Evolutionary conservation across 2,329 filamentous ascomycete species (phyloP).

Genomic region (Chaetomium sp.): DNA sequence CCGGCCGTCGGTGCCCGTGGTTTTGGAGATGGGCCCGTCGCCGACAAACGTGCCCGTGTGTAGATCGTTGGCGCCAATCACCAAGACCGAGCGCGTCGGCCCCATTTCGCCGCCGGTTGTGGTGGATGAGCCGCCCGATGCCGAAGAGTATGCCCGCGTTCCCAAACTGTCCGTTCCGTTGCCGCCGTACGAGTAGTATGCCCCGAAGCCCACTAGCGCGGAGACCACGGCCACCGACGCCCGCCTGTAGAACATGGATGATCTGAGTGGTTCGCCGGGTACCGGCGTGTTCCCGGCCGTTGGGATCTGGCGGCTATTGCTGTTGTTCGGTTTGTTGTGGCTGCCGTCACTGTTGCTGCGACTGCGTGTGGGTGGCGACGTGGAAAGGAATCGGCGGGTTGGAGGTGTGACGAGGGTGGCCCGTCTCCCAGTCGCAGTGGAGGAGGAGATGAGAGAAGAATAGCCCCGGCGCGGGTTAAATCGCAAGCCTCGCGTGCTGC

Average conservation of each 20-base stretch:
- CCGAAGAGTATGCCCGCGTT: slow-evolving; percentile 35
- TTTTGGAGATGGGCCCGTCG: slow-evolving; percentile 81
- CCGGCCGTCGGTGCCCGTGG: slow-evolving; percentile 74
- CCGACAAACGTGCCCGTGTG: slow-evolving; percentile 82
- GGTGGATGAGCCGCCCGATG: slow-evolving; percentile 27
- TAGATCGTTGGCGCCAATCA: slow-evolving; percentile 85
- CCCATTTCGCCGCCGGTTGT: slow-evolving; percentile 39
- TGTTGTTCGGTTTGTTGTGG: slow-evolving; percentile 11
- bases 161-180: slow-evolving; percentile 30
- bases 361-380: slow-evolving; percentile 28
- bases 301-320: slow-evolving; percentile 26
- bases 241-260: slow-evolving; percentile 70
- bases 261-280: slow-evolving; percentile 45
- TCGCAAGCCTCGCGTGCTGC: slow-evolving; percentile 55
- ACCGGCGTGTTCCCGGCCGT: slow-evolving; percentile 28
- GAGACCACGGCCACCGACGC: slow-evolving; percentile 62
- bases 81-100: slow-evolving; percentile 62
- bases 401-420: slow-evolving; percentile 19
- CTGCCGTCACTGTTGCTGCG: slow-evolving; percentile 26
- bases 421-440: slow-evolving; percentile 15
- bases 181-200: slow-evolving; percentile 65
- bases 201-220: slow-evolving; percentile 66
- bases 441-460: slow-evolving; percentile 26
- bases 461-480: slow-evolving; percentile 37
- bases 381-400: slow-evolving; percentile 19